Percentiles rank a stretch among this genome's conserved stretches.
phyloP scores from a whole-genome alignment of 768 basidiomycete genomes.

The Lentinula detonsa region DNA sequence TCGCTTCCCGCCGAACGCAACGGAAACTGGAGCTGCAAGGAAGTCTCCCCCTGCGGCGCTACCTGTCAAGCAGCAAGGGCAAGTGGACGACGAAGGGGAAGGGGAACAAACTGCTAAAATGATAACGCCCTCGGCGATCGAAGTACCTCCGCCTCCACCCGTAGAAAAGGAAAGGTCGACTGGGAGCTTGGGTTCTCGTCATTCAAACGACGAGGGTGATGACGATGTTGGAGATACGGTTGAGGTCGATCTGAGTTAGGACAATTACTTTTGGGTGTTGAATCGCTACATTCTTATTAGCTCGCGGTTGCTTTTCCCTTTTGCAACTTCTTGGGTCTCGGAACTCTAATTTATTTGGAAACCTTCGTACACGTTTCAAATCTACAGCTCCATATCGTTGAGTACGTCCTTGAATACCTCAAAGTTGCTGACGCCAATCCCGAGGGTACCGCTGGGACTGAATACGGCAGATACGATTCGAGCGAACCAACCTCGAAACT shows the following conservation, averaged over 20 bases:
- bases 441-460: conserved; percentile 6
- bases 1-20: conserved; percentile 50
- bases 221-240: conserved; percentile 79
- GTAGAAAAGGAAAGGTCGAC: conserved; percentile 69
- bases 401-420: conserved; percentile 16
- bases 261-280: neutral
- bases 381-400: neutral
- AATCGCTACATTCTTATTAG: no score
- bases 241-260: conserved; percentile 48
- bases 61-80: conserved; percentile 22
- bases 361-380: neutral
- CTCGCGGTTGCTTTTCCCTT: neutral
- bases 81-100: conserved; percentile 10
- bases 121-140: conserved; percentile 57
- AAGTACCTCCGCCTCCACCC: conserved; percentile 77
- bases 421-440: conserved; percentile 13
- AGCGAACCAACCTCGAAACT: conserved; percentile 16
- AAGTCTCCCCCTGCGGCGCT: conserved; percentile 16
- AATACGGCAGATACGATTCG: conserved; percentile 19
- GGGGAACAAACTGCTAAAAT: conserved; percentile 20
- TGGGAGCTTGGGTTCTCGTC: conserved; percentile 36
- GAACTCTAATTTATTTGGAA: neutral
- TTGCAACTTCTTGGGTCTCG: neutral
- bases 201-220: conserved; percentile 46
- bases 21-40: conserved; percentile 11